Conservation (phyloP, 1,284 basidiomycete genomes). For the Stereum hirsutum region DNA sequence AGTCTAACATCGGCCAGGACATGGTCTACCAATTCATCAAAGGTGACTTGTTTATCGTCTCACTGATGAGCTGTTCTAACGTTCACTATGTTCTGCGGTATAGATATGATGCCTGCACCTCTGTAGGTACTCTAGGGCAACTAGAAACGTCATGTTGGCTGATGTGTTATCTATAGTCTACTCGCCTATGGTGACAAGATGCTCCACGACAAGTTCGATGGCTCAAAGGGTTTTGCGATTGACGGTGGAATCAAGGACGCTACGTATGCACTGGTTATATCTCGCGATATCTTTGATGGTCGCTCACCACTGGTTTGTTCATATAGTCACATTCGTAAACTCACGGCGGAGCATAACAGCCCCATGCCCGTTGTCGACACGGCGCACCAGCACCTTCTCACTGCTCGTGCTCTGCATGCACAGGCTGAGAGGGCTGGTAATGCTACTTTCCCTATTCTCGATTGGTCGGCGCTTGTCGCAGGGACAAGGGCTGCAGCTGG, state of each 20-base stretch:
- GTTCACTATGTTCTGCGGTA: constrained; percentile 4
- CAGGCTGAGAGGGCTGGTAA: constrained; percentile 36
- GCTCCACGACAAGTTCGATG: constrained; percentile 67
- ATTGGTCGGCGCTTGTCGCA: constrained; percentile 68
- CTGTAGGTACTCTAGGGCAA: constrained; percentile 24
- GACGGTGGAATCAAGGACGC: constrained; percentile 86
- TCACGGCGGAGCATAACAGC: constrained; percentile 57
- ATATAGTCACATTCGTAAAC: constrained; percentile 49
- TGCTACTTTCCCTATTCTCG: constrained; percentile 41
- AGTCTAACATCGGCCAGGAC: constrained; percentile 68
- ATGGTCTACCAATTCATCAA: constrained; percentile 50
- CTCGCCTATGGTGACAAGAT: constrained; percentile 60
- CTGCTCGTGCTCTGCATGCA: constrained; percentile 62
- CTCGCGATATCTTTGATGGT: background rate
- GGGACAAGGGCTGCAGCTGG: constrained; percentile 64
- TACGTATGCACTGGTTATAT: constrained; percentile 24
- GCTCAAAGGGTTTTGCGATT: constrained; percentile 74
- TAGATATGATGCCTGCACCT: constrained; percentile 52
- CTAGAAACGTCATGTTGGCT: background rate
- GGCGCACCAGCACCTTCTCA: constrained; percentile 71
- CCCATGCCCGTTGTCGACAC: constrained; percentile 79
- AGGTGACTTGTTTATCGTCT: constrained; percentile 25
- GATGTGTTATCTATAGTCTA: constrained; percentile 20
- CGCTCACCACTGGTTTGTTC: background rate
- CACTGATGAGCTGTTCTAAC: constrained; percentile 14